These are phyloP conservation scores for Karstenula rhodostoma DNA, from an alignment of 2,329 filamentous ascomycete genomes.

Conservation along the genomic window DNA sequence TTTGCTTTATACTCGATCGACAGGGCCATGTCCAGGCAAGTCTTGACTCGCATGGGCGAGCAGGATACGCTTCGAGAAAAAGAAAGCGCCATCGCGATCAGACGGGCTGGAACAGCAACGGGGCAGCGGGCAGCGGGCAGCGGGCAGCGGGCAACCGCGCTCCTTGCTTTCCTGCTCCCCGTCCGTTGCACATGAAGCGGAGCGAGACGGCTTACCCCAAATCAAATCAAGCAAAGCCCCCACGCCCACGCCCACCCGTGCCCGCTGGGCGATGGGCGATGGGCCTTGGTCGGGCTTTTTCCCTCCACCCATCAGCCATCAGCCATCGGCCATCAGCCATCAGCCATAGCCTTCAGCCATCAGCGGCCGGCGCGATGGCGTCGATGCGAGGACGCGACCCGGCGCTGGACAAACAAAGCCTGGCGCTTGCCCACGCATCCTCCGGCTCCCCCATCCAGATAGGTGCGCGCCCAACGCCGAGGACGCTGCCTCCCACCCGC, in stretches of 20 bases:
- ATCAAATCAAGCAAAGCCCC: conserved; percentile 31
- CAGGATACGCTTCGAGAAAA: conserved; percentile 38
- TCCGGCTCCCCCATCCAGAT: conserved; percentile 12
- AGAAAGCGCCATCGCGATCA: conserved; percentile 29
- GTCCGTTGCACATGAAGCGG: conserved; percentile 38
- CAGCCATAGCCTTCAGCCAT: conserved; percentile 29
- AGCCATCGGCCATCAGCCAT: no score
- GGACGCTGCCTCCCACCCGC: background rate
- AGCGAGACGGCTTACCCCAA: conserved; percentile 25
- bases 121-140: conserved; percentile 43
- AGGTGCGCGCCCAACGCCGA: conserved; percentile 3
- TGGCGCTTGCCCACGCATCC: conserved; percentile 15
- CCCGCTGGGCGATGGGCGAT: conserved; percentile 20
- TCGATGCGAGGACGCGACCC: conserved; percentile 12
- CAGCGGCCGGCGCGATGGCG: conserved; percentile 12
- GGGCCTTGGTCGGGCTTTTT: conserved; percentile 31
- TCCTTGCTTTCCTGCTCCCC: conserved; percentile 38
- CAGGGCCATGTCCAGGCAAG: conserved; percentile 28
- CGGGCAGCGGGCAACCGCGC: conserved; percentile 42
- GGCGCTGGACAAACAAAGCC: conserved; percentile 16
- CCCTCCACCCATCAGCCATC: conserved; percentile 27
- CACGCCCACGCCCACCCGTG: conserved; percentile 34
- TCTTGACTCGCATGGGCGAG: conserved; percentile 39
- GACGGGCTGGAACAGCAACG: conserved; percentile 29
- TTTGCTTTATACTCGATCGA: conserved; percentile 34